Base-by-base conservation (phyloP, 2,329 filamentous ascomycete genomes). In the Diaporthe sp. region DNA sequence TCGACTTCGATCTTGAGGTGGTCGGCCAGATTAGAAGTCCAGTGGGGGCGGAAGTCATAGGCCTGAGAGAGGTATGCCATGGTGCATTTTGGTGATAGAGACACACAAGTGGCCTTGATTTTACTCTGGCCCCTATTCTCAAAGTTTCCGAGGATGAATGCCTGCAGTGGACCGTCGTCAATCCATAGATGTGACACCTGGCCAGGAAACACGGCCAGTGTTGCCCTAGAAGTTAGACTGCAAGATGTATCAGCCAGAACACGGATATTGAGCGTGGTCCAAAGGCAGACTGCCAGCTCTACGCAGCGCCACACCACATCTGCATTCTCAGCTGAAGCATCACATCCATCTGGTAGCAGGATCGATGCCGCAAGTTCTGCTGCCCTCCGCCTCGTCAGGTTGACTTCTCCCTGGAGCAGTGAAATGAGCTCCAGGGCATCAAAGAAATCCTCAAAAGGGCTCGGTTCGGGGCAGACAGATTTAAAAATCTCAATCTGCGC, bases 1-100 rank as follows among this genome's bases (percentile, higher is more conserved):
- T 76, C 75, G 72, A 73, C 76, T 56, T 76, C 77, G n/a, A 78
- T 77, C 3, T 61, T 72, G 19, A 78, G 69, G 50, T 79, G 78
- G 13, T 75, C 76, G 42, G 72, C 72, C 19, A 79, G 69, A 50
- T 78, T 79, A 32, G 72, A 70, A 17, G 78, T 77, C 76, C 78
- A 79, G 44, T 73, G 70, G 8, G 77, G 71, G 13, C 61, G 75
- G 42, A 77, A 78, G 2, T 75, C 76, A 15, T 70, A 50, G 25
- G 27, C 42, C 30, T 70, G 53, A 35, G 5, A 25, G 13, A 70
- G 53, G n/a, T 53, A 47, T 13, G 47, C 65, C 65, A 69, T 69
- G 13, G 65, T 53, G 35, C 50, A 69, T 35, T 42, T 69, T 19
- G 47, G 47, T n/a, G n/a, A n/a, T n/a, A n/a, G n/a, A n/a, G n/a